phyloP scores from a whole-genome alignment of 1,284 basidiomycete genomes.

The Irpex rosettiformis region DNA sequence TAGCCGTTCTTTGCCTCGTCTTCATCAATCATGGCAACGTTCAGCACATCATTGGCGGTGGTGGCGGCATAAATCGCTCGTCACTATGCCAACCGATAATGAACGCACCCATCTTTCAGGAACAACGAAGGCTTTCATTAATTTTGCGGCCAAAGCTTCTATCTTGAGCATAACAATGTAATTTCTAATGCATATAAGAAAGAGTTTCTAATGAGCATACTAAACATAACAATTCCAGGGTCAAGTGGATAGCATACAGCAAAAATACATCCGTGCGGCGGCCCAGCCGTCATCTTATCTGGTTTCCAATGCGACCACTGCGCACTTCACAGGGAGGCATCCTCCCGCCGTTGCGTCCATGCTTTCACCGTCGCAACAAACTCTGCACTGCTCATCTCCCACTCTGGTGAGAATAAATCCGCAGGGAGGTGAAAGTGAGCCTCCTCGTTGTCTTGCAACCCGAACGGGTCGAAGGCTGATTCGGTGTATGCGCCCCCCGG shows the following conservation, averaged over 20 bases:
- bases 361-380: conserved; percentile 9
- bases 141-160: not conserved
- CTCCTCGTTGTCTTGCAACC: conserved; percentile 4
- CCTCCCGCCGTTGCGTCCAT: conserved; percentile 13
- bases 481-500: no score
- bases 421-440: conserved; percentile 12
- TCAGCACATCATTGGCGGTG: not conserved
- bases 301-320: not conserved
- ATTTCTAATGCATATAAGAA: no score
- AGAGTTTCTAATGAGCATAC: no score
- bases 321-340: not conserved
- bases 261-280: not conserved
- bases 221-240: no score
- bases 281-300: not conserved
- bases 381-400: conserved; percentile 12
- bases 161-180: no score
- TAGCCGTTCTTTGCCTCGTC: not conserved
- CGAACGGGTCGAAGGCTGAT: not conserved
- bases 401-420: conserved; percentile 11
- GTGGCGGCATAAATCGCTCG: no score
- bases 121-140: not conserved
- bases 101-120: not conserved
- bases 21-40: not conserved
- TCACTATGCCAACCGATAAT: not conserved
- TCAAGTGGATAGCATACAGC: no score